Conservation (phyloP, 1,284 basidiomycete species). For the Malassezia slooffiae region DNA sequence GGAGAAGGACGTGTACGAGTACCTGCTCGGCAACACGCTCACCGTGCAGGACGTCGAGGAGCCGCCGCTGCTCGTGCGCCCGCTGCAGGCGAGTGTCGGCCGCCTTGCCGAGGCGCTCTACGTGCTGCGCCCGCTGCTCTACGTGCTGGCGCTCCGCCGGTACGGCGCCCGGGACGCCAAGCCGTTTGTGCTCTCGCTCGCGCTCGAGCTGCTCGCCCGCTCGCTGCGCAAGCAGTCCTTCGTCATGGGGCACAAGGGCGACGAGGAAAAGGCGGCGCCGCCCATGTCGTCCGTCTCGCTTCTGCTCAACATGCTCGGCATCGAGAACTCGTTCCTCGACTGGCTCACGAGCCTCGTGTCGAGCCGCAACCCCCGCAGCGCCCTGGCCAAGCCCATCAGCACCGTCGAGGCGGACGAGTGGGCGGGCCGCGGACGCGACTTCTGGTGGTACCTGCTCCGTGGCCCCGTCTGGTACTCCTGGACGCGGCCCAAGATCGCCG, state of each 20-base stretch:
- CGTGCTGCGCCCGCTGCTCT: conserved; percentile 35
- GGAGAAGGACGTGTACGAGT: conserved; percentile 38
- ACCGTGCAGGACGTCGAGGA: conserved; percentile 35
- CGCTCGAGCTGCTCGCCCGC: conserved; percentile 29
- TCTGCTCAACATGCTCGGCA: conserved; percentile 30
- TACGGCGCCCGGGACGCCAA: conserved; percentile 26
- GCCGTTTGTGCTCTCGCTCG: conserved; percentile 31
- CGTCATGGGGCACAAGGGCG: not conserved
- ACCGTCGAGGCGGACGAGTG: conserved; percentile 56
- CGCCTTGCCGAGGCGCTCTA: conserved; percentile 25
- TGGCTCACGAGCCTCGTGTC: conserved; percentile 27
- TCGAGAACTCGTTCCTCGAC: conserved; percentile 29
- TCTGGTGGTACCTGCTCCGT: conserved; percentile 74
- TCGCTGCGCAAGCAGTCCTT: conserved; percentile 25
- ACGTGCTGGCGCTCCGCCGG: conserved; percentile 33
- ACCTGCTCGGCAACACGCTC: conserved; percentile 35
- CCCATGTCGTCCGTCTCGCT: conserved; percentile 24
- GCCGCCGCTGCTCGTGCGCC: conserved; percentile 35
- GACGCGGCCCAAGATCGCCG: conserved; percentile 64
- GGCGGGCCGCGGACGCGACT: conserved; percentile 63
- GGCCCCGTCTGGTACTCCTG: conserved; percentile 78
- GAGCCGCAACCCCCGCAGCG: conserved; percentile 16
- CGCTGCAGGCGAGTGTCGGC: conserved; percentile 19
- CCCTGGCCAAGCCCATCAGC: conserved; percentile 30
- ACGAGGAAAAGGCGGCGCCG: not conserved